These are phyloP conservation scores for Gonium pectorale DNA, from an alignment of 139 green algal species.

Conservation along the genomic window DNA sequence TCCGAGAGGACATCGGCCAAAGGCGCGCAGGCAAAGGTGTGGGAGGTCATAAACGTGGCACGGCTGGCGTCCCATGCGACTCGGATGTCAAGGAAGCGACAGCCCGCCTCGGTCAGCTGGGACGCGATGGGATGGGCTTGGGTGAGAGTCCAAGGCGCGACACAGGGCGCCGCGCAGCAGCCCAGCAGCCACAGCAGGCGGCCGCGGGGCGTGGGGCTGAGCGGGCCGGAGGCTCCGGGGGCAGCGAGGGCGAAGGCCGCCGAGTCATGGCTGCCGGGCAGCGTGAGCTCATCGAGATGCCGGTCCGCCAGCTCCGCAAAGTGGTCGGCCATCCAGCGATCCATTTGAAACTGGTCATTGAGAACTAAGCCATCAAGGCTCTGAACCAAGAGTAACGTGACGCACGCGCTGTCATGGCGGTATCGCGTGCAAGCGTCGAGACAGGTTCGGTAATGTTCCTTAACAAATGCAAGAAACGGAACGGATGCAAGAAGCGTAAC, in stretches of 20 bases:
- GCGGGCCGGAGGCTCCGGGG: too few relatives aligned
- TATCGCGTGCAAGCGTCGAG: background rate
- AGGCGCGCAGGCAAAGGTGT: slow-evolving; percentile 26
- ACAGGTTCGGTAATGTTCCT: background rate
- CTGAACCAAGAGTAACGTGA: too few relatives aligned
- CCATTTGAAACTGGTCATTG: background rate
- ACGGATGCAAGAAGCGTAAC: background rate
- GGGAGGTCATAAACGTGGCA: background rate
- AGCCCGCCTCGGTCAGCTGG: background rate
- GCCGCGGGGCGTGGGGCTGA: background rate
- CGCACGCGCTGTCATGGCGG: background rate
- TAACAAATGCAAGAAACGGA: background rate
- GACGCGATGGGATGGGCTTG: background rate
- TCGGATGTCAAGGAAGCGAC: slow-evolving; percentile 28
- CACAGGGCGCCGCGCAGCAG: background rate
- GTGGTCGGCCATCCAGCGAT: slow-evolving; percentile 21
- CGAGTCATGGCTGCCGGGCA: slow-evolving; percentile 33
- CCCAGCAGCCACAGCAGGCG: slow-evolving; percentile 1
- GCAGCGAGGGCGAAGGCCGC: background rate
- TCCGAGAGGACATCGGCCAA: background rate
- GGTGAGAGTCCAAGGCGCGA: slow-evolving; percentile 1
- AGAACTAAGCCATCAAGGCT: background rate
- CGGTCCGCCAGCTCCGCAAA: background rate
- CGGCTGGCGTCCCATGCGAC: background rate
- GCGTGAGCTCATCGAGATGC: background rate